These are phyloP conservation scores for Quercus ilex DNA, from an alignment of 306 rosid genomes.

Conservation along the genomic window DNA sequence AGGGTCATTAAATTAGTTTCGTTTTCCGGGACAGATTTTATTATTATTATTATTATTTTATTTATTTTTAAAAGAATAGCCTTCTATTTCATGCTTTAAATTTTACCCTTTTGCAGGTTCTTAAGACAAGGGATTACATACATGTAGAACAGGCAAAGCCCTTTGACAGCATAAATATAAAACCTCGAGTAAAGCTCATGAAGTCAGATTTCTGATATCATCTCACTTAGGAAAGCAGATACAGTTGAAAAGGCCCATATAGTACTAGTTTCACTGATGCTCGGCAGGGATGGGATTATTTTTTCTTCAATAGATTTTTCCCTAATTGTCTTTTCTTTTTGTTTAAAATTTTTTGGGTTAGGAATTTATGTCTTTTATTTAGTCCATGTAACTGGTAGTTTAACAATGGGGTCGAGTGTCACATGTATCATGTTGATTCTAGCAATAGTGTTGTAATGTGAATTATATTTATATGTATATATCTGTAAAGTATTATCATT, in stretches of 20 bases:
- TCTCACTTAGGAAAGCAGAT: slow-evolving; percentile 52
- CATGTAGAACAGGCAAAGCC: slow-evolving; percentile 83
- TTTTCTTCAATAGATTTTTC: slow-evolving; percentile 28
- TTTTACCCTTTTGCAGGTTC: slow-evolving; percentile 63
- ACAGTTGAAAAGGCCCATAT: slow-evolving; percentile 39
- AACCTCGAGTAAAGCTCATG: slow-evolving; percentile 81
- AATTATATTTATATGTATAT: slow-evolving; percentile 61
- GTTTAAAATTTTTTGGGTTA: slow-evolving; percentile 33
- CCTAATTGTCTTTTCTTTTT: slow-evolving; percentile 24
- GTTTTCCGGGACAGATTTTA: neutral
- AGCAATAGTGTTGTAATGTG: slow-evolving; percentile 39
- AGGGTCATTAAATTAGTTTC: neutral
- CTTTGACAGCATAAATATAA: slow-evolving; percentile 56
- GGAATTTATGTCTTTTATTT: slow-evolving; percentile 34
- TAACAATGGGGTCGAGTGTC: slow-evolving; percentile 33
- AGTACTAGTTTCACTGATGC: slow-evolving; percentile 38
- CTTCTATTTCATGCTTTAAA: neutral
- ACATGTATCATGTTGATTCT: slow-evolving; percentile 45
- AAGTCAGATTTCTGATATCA: slow-evolving; percentile 78
- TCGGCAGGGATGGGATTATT: slow-evolving; percentile 31
- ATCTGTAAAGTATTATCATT: slow-evolving; percentile 49
- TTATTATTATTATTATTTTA: neutral
- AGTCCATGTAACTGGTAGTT: slow-evolving; percentile 46
- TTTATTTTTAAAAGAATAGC: neutral
- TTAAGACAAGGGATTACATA: slow-evolving; percentile 92